Evolutionary conservation across 1,284 basidiomycete genomes (phyloP), one percentile per base, ranked within the genome.

Genomic region (Ustilago tritici): DNA sequence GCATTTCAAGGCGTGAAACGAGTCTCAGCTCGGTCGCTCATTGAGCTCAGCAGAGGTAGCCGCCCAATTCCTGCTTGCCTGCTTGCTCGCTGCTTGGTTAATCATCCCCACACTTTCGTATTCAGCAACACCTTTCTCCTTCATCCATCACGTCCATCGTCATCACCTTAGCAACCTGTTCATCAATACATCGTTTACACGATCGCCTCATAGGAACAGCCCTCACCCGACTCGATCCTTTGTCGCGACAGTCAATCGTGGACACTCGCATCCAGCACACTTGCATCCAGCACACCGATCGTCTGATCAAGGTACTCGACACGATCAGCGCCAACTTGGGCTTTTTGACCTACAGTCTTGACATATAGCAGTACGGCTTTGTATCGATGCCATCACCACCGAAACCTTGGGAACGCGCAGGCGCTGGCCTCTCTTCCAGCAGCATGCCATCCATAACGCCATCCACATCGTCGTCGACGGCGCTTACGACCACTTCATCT

Each of bases 331-430:
- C 15, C 11, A 17, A 28, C 23, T 28, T 28, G 23, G 23, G 2
- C 23, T 28, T 28, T 28, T 28, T 2, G 23, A 23, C 23, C 23
- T 23, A 23, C 2, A 23, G 23, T 23, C 23, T 23, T 23, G 23
- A 28, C 23, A 15, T n/a, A 32, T 49, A 38, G 10, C 31, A 49
- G 6, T n/a, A 2, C 11, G 1, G 43, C 17, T 46, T 9, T 19
- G n/a, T 19, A 15, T 9, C 38, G 34, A 76, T 85, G 83, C 79
- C 79, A 11, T 82, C 84, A 17, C 84, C 84, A 59, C 84, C 84
- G 11, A 86, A 86, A 61, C 84, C 84, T 28, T 86, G 84, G 84
- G 84, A 86, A 68, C 70, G 70, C 17, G 76, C 71, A 35, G 73
- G 63, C 15, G 58, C 72, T 17, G 58, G 72, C 19, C 41, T 57